Percentiles rank a stretch among this genome's conserved stretches.
phyloP scores from a whole-genome alignment of 179 eudicot genomes.

The Nepenthes alata region DNA sequence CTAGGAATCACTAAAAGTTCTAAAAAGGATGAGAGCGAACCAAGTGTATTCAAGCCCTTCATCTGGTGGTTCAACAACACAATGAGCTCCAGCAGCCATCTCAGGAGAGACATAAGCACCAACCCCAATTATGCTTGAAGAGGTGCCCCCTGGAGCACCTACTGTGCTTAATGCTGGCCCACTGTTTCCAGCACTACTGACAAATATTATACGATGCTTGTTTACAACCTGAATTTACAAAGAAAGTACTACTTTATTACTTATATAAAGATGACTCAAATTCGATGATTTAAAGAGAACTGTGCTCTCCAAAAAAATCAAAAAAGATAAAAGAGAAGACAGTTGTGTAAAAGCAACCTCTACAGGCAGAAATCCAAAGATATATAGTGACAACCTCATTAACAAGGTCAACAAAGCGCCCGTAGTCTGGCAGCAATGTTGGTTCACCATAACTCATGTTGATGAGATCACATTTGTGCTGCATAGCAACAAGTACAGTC shows the following conservation, averaged over 20 bases:
- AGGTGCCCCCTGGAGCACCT: constrained; percentile 98
- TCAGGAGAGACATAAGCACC: constrained; percentile 99
- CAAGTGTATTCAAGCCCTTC: constrained; percentile 98
- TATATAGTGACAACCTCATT: constrained; percentile 52
- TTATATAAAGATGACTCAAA: not conserved
- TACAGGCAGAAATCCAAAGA: not conserved
- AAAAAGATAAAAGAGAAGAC: not conserved
- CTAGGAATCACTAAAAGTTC: not conserved
- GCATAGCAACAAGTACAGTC: constrained; percentile 14
- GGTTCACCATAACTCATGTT: constrained; percentile 99
- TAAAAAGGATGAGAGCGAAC: constrained; percentile 25
- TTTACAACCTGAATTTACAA: constrained; percentile 58
- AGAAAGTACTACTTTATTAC: not conserved
- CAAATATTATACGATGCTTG: constrained; percentile 69
- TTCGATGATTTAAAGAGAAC: too few relatives aligned
- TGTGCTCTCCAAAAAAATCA: not conserved
- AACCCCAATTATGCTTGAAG: constrained; percentile 90
- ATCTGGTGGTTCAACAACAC: constrained; percentile 70
- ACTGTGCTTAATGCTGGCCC: constrained; percentile 96
- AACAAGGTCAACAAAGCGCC: constrained; percentile 93
- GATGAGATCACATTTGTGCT: constrained; percentile 98
- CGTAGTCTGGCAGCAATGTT: constrained; percentile 83
- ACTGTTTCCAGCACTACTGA: constrained; percentile 95
- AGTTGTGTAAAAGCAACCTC: not conserved
- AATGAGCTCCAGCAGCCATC: constrained; percentile 97